Evolutionary conservation across 306 rosid genomes (phyloP).

Genomic region (Vachellia pachyceras): DNA sequence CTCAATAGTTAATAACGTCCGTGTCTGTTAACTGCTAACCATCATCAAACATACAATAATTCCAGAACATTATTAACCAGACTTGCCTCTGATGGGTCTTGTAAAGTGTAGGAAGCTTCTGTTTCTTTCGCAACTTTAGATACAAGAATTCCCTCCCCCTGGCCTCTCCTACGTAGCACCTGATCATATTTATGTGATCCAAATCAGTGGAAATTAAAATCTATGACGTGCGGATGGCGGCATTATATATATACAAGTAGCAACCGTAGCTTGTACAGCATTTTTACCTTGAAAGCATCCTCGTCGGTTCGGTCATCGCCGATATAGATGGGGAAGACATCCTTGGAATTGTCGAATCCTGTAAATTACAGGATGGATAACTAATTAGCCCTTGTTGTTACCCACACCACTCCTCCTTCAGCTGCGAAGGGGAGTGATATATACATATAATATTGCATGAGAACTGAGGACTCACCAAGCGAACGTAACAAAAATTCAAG

Average conservation of each 20-base stretch:
- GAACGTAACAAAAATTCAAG: slow-evolving; percentile 88
- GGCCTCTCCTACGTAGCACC: slow-evolving; percentile 69
- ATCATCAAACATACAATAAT: no score
- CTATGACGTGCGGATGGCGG: no score
- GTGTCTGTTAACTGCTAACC: no score
- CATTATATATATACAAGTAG: not conserved
- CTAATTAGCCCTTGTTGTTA: not conserved
- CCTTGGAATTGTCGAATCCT: slow-evolving; percentile 72
- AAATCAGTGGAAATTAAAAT: slow-evolving; percentile 13
- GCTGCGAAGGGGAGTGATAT: not conserved
- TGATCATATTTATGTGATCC: slow-evolving; percentile 19
- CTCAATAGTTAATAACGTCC: no score
- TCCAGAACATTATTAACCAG: not conserved
- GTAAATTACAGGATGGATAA: not conserved
- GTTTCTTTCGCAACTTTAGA: slow-evolving; percentile 86
- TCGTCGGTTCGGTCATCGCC: slow-evolving; percentile 96
- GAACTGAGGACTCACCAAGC: slow-evolving; percentile 50
- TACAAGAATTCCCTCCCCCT: slow-evolving; percentile 91
- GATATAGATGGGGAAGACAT: slow-evolving; percentile 76
- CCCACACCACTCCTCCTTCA: no score
- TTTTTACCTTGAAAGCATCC: slow-evolving; percentile 86
- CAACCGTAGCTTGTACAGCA: not conserved
- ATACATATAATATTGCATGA: not conserved
- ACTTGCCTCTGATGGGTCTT: slow-evolving; percentile 88
- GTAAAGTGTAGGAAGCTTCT: slow-evolving; percentile 74